Evolutionary conservation across 345 rosid genomes (phyloP).

Genomic region (Sisymbrium altissimum): DNA sequence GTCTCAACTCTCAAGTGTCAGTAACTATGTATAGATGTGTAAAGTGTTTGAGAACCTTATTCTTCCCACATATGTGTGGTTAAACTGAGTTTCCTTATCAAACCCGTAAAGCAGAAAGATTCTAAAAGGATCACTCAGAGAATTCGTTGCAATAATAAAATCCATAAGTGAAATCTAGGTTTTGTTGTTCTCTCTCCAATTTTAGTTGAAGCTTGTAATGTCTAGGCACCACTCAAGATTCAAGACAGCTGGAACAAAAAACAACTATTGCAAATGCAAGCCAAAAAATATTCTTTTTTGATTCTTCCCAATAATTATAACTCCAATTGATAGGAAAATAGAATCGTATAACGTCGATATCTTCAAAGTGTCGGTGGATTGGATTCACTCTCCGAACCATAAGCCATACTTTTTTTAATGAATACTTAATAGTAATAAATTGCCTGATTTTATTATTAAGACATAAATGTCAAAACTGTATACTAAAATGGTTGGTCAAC

Average conservation of each 20-base stretch:
- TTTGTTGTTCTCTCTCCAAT: neutral
- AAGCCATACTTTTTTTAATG: neutral
- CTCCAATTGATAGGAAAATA: neutral
- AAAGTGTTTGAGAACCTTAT: neutral
- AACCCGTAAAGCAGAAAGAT: neutral
- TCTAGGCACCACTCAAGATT: slow-evolving; percentile 5
- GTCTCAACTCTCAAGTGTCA: neutral
- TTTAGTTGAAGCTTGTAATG: neutral
- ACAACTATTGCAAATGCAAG: no score
- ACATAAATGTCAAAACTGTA: neutral
- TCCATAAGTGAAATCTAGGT: no score
- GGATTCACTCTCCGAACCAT: neutral
- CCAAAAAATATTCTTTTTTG: no score
- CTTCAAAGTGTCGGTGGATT: slow-evolving; percentile 25
- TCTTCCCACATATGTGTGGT: neutral
- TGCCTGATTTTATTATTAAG: neutral
- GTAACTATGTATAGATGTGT: neutral
- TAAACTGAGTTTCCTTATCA: neutral
- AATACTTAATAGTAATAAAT: neutral
- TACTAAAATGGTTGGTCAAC: neutral
- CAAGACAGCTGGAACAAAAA: slow-evolving; percentile 22
- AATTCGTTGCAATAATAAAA: neutral
- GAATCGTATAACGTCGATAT: neutral
- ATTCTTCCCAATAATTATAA: neutral
- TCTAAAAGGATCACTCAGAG: neutral